These are phyloP conservation scores for Clarireedia monteithiana DNA, from an alignment of 2,329 filamentous ascomycete genomes.

Conservation along the genomic window DNA sequence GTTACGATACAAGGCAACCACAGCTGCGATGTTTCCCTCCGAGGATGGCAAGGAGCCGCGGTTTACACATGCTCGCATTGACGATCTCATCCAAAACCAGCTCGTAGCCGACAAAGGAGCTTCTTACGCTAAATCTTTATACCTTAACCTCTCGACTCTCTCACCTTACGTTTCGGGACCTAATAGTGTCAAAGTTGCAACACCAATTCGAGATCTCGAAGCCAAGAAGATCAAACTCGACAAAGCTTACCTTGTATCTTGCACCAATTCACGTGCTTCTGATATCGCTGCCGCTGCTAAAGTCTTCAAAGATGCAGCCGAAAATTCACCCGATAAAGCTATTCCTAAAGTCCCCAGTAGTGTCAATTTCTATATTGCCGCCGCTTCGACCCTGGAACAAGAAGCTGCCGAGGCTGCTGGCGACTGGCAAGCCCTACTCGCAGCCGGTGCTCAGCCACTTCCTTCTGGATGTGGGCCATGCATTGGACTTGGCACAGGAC, in stretches of 20 bases:
- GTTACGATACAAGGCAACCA: constrained; percentile 70
- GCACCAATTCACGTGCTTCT: constrained; percentile 77
- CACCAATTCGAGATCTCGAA: constrained; percentile 66
- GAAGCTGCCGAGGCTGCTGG: constrained; percentile 67
- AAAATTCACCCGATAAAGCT: constrained; percentile 48
- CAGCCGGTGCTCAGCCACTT: constrained; percentile 67
- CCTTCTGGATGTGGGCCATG: constrained; percentile 75
- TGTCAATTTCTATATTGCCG: constrained; percentile 84
- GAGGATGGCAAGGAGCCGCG: constrained; percentile 41
- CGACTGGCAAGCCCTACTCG: constrained; percentile 76
- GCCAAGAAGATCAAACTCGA: constrained; percentile 67
- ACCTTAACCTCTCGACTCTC: constrained; percentile 74
- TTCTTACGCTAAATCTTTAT: constrained; percentile 74
- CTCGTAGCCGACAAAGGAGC: constrained; percentile 68
- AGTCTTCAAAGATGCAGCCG: constrained; percentile 74
- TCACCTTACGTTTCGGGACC: constrained; percentile 81
- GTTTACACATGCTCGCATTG: constrained; percentile 66
- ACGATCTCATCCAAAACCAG: constrained; percentile 61
- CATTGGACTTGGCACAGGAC: constrained; percentile 71
- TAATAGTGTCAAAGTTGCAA: constrained; percentile 84
- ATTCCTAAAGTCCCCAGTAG: constrained; percentile 61
- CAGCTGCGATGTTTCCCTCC: constrained; percentile 51
- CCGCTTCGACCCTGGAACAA: constrained; percentile 75
- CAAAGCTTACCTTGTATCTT: constrained; percentile 82
- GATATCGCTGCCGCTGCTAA: constrained; percentile 76